Conservation (phyloP, 192 early-diverging fungal species). For the Podila horticola region DNA sequence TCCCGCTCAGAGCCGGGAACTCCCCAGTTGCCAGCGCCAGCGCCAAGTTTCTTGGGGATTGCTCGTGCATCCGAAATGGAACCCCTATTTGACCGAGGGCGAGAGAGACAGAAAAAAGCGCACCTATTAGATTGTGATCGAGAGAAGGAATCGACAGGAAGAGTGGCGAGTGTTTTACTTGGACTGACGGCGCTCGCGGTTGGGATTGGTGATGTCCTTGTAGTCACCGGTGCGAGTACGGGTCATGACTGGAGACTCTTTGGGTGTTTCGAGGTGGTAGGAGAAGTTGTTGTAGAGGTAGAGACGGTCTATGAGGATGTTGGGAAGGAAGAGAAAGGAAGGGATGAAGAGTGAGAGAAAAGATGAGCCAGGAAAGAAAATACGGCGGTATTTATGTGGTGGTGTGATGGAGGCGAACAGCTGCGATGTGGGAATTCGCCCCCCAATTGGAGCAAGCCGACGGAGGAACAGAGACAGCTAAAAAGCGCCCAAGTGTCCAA, state of each 20-base stretch:
- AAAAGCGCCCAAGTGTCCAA: too few relatives aligned
- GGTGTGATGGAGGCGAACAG: too few relatives aligned
- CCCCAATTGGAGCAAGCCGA: too few relatives aligned
- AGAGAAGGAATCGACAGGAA: background rate
- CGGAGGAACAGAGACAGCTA: too few relatives aligned
- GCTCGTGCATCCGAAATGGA: slow-evolving; percentile 28
- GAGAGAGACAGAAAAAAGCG: background rate
- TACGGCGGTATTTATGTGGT: background rate
- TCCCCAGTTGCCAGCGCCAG: slow-evolving; percentile 47
- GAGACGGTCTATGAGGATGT: background rate
- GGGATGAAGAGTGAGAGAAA: background rate
- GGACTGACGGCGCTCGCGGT: slow-evolving; percentile 42
- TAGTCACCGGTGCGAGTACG: slow-evolving; percentile 52
- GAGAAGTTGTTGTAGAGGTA: background rate
- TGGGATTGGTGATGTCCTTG: slow-evolving; percentile 29
- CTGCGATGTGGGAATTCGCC: too few relatives aligned
- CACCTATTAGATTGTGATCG: background rate
- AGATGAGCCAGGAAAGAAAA: background rate
- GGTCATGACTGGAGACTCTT: slow-evolving; percentile 19
- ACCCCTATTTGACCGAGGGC: slow-evolving; percentile 5
- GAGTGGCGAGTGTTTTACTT: slow-evolving; percentile 6
- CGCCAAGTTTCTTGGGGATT: slow-evolving; percentile 45
- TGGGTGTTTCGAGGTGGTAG: background rate
- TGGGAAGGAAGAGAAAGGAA: background rate
- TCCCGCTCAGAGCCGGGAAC: slow-evolving; percentile 39